Conservation (phyloP, 2,329 filamentous ascomycete species). For the Coleophoma cylindrospora region DNA sequence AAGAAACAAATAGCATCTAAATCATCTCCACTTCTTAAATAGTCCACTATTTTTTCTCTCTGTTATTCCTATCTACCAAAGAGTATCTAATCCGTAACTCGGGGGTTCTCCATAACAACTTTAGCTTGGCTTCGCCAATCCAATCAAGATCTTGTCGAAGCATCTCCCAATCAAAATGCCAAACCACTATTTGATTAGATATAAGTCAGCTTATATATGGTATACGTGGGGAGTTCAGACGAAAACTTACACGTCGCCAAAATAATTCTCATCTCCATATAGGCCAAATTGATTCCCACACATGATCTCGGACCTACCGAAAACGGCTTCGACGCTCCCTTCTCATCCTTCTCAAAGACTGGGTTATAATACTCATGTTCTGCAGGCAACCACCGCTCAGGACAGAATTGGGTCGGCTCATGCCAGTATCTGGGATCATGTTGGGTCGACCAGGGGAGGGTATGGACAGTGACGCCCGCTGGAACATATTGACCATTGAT, state of each 20-base stretch:
- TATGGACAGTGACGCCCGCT: background rate
- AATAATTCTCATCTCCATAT: constrained; percentile 10
- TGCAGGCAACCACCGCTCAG: constrained; percentile 1
- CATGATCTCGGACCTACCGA: constrained; percentile 1
- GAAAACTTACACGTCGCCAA: background rate
- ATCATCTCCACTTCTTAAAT: too few species aligned
- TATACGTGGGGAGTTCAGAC: too few species aligned
- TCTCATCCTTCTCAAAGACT: background rate
- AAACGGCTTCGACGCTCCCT: constrained; percentile 2
- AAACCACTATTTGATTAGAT: background rate
- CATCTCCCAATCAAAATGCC: constrained; percentile 5
- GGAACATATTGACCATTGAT: background rate
- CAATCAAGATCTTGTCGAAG: constrained; percentile 8
- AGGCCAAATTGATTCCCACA: constrained; percentile 8
- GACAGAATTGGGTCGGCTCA: background rate
- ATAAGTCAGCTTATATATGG: too few species aligned
- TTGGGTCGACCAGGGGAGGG: background rate
- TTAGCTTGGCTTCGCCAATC: constrained; percentile 30
- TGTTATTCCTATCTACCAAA: too few species aligned
- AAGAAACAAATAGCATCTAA: too few species aligned
- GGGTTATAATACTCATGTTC: background rate
- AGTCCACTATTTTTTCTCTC: too few species aligned
- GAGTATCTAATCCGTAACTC: background rate
- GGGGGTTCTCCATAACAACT: constrained; percentile 30
- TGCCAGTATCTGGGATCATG: background rate